Evolutionary conservation across 495 filamentous ascomycete genomes (phyloP).

Genomic region (Neurospora sp.): DNA sequence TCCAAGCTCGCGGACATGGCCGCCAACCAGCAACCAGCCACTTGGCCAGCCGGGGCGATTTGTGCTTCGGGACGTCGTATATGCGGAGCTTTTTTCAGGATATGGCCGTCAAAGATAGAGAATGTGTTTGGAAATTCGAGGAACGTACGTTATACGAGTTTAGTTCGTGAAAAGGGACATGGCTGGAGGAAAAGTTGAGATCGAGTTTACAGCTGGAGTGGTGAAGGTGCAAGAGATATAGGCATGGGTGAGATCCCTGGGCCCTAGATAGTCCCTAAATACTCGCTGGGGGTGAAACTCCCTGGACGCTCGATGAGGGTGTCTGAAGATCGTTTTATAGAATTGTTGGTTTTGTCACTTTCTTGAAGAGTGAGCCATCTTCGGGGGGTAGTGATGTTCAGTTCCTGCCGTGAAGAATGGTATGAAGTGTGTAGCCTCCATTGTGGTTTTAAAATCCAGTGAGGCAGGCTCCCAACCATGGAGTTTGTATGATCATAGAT

Average conservation of each 20-base stretch:
- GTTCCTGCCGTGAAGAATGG: not conserved
- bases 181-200: not conserved
- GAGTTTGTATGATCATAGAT: too few species aligned
- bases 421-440: not conserved
- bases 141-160: not conserved
- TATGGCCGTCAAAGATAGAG: not conserved
- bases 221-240: not conserved
- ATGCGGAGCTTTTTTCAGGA: not conserved
- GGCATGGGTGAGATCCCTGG: not conserved
- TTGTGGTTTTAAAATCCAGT: not conserved
- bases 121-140: not conserved
- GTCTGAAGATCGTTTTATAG: not conserved
- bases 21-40: not conserved
- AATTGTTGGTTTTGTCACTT: not conserved
- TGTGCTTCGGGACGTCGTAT: not conserved
- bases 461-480: too few species aligned
- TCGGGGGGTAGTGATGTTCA: not conserved
- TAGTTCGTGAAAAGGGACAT: not conserved
- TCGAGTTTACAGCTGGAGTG: too few species aligned
- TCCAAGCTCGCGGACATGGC: not conserved
- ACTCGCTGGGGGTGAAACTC: not conserved
- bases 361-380: not conserved
- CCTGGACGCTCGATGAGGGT: not conserved
- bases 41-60: not conserved
- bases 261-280: not conserved